Conservation (phyloP, 2,329 filamentous ascomycete species). For the Fusarium dimerum region DNA sequence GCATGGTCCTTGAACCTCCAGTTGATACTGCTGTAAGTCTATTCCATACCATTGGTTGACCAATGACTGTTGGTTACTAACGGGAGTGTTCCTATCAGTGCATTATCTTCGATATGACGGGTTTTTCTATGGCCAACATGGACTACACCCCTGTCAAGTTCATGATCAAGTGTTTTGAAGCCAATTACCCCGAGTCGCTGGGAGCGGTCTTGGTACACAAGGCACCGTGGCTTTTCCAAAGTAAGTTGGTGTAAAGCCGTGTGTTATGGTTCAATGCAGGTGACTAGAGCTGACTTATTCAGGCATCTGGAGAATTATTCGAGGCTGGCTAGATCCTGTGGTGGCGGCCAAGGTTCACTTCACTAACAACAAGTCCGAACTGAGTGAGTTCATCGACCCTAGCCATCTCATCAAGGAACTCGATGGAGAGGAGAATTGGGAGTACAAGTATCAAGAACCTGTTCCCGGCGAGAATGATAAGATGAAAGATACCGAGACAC, state of each 20-base stretch:
- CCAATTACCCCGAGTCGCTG: conserved; percentile 93
- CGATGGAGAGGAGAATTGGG: conserved; percentile 83
- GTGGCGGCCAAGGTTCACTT: conserved; percentile 95
- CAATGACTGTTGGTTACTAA: conserved; percentile 9
- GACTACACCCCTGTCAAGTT: conserved; percentile 97
- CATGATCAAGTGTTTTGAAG: conserved; percentile 99
- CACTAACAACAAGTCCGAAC: conserved; percentile 76
- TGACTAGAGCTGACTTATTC: conserved; percentile 6
- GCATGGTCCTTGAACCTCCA: conserved; percentile 75
- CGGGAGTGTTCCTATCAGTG: conserved; percentile 55
- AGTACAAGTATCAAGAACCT: conserved; percentile 81
- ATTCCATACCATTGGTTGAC: too few relatives aligned
- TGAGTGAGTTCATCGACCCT: conserved; percentile 73
- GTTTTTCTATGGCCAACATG: conserved; percentile 95
- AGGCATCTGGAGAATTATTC: conserved; percentile 94
- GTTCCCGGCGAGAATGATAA: conserved; percentile 71
- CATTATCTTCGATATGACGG: conserved; percentile 93
- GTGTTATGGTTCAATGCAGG: conserved; percentile 5
- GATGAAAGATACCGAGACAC: conserved; percentile 67
- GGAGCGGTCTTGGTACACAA: conserved; percentile 93
- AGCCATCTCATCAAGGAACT: conserved; percentile 77
- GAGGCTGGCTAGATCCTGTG: conserved; percentile 94
- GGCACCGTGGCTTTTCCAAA: conserved; percentile 95
- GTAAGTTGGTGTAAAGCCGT: conserved; percentile 44
- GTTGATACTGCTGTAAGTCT: conserved; percentile 86